Conservation (phyloP, 352 stramenopile genomes). For the Globisporangium iwayamae region DNA sequence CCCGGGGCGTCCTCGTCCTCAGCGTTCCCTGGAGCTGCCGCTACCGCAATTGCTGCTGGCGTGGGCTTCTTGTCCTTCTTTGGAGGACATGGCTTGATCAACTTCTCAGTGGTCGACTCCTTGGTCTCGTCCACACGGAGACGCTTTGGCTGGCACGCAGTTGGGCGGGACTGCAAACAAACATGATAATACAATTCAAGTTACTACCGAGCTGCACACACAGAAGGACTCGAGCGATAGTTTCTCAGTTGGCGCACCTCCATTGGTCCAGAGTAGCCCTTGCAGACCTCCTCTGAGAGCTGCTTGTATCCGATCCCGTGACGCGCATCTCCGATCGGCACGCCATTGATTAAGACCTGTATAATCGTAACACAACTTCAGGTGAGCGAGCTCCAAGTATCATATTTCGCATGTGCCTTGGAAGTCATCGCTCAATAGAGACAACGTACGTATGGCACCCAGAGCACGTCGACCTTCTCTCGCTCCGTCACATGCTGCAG, state of each 20-base stretch:
- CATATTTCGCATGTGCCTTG: not conserved
- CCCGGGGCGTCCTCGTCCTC: conserved; percentile 59
- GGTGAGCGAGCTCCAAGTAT: not conserved
- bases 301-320: conserved; percentile 68
- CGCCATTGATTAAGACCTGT: conserved; percentile 61
- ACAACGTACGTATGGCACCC: conserved; percentile 65
- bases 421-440: not conserved
- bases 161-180: conserved; percentile 30
- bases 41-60: not conserved
- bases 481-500: conserved; percentile 48
- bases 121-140: conserved; percentile 48
- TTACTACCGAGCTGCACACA: not conserved
- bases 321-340: conserved; percentile 46
- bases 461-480: conserved; percentile 45
- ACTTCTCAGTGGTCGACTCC: conserved; percentile 26
- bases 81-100: conserved; percentile 64
- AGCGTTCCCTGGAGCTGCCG: not conserved
- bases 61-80: conserved; percentile 52
- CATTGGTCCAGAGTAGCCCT: conserved; percentile 52
- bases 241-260: conserved; percentile 21
- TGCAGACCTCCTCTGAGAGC: conserved; percentile 63
- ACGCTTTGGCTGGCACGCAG: conserved; percentile 55
- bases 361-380: not conserved
- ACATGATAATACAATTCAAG: not conserved
- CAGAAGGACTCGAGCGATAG: not conserved